Base-by-base conservation (phyloP, 176 grass and related monocot species). In the Metroxylon sagu region DNA sequence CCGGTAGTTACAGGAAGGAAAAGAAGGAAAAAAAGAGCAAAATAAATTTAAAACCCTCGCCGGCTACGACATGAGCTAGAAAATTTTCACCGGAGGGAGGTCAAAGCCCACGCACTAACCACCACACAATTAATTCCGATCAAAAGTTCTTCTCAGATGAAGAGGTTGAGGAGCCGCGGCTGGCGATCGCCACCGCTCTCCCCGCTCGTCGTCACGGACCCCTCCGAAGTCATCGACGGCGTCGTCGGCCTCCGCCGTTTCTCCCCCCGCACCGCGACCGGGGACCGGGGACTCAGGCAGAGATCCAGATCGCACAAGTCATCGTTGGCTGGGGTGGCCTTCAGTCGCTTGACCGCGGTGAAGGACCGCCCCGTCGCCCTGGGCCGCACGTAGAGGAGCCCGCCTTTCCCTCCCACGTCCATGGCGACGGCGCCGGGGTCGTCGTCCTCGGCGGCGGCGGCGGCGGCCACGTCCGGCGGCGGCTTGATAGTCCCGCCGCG, bases 141-240 rank as follows among this genome's bases (percentile, higher is more conserved):
- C 26, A 72, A 16, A 16, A 26, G 4, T 2, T 6, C 56, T 25
- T 43, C 12, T 80, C 72, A 93, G 39, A 93, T 27, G 52, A 98
- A 98, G 71, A 98, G 88, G 68, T 89, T 81, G 21, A 98, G 69
- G 49, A 93, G 82, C 66, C 64, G 74, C 0, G 74, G 84, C 50
- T 80, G 19, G 25, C 52, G 52, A 39, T 57, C 64, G 17, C 55
- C 43, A n/a, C 62, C 66, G 27, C 53, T 71, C 17, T 56, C 48
- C 54, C 60, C 58, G 16, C 27, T 74, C 17, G 84, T 91, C 27
- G 79, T 98, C 39, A 98, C 85, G 50, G 94, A 98, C 1, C 70
- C 76, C 49, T 82, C 85, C 3, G 94, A 98, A 76, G 80, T 82
- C 74, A 74, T 75, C 18, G 94, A 98, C 31, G 88, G 88, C 62